Conservation (phyloP, 225 moss, liverwort and hornwort genomes). For the Bryoerythrophyllum caledonicum region DNA sequence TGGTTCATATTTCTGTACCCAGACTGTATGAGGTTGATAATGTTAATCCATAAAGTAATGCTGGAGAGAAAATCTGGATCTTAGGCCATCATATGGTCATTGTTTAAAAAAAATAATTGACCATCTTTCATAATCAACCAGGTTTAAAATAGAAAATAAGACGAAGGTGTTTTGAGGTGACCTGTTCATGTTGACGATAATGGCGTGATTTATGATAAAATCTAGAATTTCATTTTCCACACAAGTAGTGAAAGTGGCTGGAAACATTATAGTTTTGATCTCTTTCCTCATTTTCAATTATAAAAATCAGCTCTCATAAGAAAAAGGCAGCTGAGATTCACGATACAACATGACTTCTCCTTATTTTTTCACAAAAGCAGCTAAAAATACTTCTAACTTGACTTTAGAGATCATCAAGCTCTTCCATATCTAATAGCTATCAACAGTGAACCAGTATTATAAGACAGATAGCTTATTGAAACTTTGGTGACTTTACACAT, state of each 20-base stretch:
- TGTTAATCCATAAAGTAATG: background rate
- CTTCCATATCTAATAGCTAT: too few species aligned
- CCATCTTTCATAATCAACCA: background rate
- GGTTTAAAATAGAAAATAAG: background rate
- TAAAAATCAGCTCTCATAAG: too few species aligned
- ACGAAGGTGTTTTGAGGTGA: background rate
- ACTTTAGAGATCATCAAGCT: too few species aligned
- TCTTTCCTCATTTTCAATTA: too few species aligned
- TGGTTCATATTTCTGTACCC: too few species aligned
- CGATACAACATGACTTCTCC: too few species aligned
- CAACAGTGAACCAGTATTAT: too few species aligned
- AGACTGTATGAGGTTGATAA: background rate
- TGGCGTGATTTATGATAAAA: background rate
- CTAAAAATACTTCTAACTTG: too few species aligned
- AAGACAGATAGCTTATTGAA: background rate
- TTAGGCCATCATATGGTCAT: background rate
- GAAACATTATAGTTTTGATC: background rate
- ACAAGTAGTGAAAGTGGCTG: background rate
- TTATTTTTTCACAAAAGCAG: too few species aligned
- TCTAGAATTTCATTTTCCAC: background rate
- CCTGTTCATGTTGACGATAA: background rate
- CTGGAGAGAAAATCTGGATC: background rate
- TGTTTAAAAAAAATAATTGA: background rate
- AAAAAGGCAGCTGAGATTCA: too few species aligned
- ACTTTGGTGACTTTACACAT: too few species aligned